Conservation (phyloP, 2,329 filamentous ascomycete genomes). For the Clarireedia monteithiana region DNA sequence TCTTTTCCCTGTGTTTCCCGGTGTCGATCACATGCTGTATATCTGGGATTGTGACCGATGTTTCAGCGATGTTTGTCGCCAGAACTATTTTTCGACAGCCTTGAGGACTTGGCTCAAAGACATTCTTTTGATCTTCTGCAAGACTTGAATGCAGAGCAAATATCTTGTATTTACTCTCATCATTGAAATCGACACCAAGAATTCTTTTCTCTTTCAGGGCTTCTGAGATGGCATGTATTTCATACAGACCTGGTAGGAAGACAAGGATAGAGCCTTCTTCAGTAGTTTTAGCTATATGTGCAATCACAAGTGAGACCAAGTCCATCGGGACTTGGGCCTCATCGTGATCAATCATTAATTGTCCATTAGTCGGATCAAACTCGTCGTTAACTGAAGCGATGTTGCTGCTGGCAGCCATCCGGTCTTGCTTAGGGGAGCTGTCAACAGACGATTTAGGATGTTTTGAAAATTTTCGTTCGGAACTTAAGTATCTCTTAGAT, state of each 20-base stretch:
- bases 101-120: conserved; percentile 64
- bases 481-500: neutral
- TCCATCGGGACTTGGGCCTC: conserved; percentile 60
- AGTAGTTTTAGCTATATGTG: conserved; percentile 70
- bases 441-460: neutral
- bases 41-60: conserved; percentile 95
- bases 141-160: conserved; percentile 85
- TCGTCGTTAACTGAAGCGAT: neutral
- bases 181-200: conserved; percentile 43
- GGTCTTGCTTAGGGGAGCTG: too few species aligned
- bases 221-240: conserved; percentile 72
- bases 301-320: conserved; percentile 76
- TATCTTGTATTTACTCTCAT: conserved; percentile 72
- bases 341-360: conserved; percentile 34
- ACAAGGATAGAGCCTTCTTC: conserved; percentile 79
- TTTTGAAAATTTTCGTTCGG: neutral
- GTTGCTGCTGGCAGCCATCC: too few species aligned
- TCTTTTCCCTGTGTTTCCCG: conserved; percentile 87
- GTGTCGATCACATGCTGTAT: conserved; percentile 92
- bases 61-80: conserved; percentile 94
- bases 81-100: conserved; percentile 87
- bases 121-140: conserved; percentile 76
- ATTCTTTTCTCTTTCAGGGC: conserved; percentile 68
- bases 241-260: conserved; percentile 82
- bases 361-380: neutral